Evolutionary conservation across 371 early-diverging fungal genomes (phyloP).

Genomic region (Apophysomyces variabilis): DNA sequence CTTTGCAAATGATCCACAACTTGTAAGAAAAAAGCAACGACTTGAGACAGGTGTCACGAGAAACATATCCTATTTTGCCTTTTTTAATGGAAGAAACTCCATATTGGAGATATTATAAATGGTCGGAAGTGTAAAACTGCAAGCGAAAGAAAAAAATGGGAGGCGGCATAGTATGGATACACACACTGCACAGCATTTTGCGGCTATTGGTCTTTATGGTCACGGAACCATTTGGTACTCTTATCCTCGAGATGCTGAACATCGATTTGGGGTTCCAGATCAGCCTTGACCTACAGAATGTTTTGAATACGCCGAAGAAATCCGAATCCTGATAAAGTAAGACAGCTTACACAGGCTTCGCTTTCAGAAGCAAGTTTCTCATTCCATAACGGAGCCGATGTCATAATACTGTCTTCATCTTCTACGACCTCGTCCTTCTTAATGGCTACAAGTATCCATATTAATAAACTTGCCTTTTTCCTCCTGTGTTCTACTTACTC

Average conservation of each 20-base stretch:
- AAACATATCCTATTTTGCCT: too few species aligned
- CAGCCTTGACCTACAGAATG: conserved; percentile 19
- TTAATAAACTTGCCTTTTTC: neutral
- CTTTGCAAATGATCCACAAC: too few species aligned
- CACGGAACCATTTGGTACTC: conserved; percentile 17
- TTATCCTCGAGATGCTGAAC: conserved; percentile 17
- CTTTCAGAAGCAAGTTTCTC: conserved; percentile 27
- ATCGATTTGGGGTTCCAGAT: conserved; percentile 20
- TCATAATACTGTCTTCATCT: conserved; percentile 19
- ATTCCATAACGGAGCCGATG: conserved; percentile 26
- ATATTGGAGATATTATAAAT: too few species aligned
- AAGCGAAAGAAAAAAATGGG: too few species aligned
- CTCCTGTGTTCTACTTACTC: neutral
- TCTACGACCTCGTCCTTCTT: neutral
- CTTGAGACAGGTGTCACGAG: too few species aligned
- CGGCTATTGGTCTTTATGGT: conserved; percentile 12
- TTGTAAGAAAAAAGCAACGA: too few species aligned
- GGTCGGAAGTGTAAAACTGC: too few species aligned
- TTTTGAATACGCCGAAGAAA: neutral
- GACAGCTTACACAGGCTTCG: conserved; percentile 15
- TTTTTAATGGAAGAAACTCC: too few species aligned
- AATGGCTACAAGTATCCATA: neutral
- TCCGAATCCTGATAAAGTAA: neutral
- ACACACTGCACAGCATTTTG: too few species aligned
- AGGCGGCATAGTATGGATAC: too few species aligned